Conservation (phyloP, 176 grass and related monocot species). For the Carex cristatella region DNA sequence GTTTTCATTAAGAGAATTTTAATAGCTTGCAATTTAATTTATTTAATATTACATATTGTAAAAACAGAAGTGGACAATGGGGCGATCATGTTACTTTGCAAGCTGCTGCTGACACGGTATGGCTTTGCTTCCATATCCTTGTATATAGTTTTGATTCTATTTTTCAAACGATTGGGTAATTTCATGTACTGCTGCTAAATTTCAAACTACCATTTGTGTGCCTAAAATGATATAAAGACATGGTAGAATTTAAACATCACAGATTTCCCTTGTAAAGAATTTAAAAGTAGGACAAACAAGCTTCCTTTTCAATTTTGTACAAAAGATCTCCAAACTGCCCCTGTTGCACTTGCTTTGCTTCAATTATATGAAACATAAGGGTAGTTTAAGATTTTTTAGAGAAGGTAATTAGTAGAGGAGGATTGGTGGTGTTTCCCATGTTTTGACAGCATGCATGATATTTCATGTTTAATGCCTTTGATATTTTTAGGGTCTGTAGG, state of each 20-base stretch:
- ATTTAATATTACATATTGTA: slow-evolving; percentile 26
- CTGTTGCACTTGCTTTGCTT: background rate
- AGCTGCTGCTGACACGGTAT: slow-evolving; percentile 88
- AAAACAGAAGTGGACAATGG: slow-evolving; percentile 77
- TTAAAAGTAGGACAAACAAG: background rate
- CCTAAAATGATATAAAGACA: background rate
- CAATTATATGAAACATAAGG: background rate
- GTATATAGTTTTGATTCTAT: slow-evolving; percentile 8
- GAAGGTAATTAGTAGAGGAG: background rate
- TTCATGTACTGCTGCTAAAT: background rate
- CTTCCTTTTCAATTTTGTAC: background rate
- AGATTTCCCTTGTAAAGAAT: slow-evolving; percentile 1
- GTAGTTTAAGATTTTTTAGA: background rate
- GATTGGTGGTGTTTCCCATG: background rate
- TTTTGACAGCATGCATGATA: slow-evolving; percentile 4
- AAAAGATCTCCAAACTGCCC: background rate
- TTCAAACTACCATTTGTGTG: background rate
- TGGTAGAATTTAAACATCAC: background rate
- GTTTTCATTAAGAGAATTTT: background rate
- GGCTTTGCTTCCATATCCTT: slow-evolving; percentile 18
- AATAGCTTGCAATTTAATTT: background rate
- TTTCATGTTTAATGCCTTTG: background rate
- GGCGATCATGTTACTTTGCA: slow-evolving; percentile 97
- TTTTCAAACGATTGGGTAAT: background rate
- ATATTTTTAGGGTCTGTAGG: background rate